These are phyloP conservation scores for Diospyros kaki DNA, from an alignment of 148 eudicot genomes.

Conservation along the genomic window DNA sequence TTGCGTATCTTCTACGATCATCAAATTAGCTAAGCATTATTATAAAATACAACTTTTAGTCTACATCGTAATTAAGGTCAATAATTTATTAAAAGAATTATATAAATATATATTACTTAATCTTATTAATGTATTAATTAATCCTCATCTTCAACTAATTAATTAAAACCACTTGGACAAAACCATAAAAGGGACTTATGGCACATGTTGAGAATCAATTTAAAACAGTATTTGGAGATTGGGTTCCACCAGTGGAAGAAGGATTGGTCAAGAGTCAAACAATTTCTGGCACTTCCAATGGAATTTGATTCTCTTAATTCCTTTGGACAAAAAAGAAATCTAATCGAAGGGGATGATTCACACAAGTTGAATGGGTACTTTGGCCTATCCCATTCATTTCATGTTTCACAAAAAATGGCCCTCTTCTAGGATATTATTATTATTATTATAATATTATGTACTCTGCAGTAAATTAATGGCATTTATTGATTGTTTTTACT, in stretches of 20 bases:
- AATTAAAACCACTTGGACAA: too few relatives aligned
- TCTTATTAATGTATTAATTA: too few relatives aligned
- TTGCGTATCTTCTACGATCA: too few relatives aligned
- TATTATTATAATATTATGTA: background rate
- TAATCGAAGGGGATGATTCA: constrained; percentile 14
- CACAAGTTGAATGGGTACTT: constrained; percentile 15
- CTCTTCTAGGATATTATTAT: constrained; percentile 3
- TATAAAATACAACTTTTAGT: too few relatives aligned
- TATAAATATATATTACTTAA: too few relatives aligned
- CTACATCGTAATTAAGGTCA: too few relatives aligned
- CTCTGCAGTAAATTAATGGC: background rate
- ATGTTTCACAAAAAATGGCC: constrained; percentile 2
- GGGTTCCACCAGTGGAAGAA: constrained; percentile 11
- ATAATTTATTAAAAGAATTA: too few relatives aligned
- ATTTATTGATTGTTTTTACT: background rate
- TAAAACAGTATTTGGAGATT: constrained; percentile 8
- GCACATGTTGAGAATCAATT: background rate
- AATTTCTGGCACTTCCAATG: constrained; percentile 6
- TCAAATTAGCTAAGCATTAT: too few relatives aligned
- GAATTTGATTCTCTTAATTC: constrained; percentile 18
- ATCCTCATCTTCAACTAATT: too few relatives aligned
- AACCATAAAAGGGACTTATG: too few relatives aligned
- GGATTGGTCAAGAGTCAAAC: constrained; percentile 18
- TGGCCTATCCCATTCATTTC: background rate
- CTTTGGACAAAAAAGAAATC: constrained; percentile 25